Conservation (phyloP, 176 grass and related monocot species). For the Avena eriantha region DNA sequence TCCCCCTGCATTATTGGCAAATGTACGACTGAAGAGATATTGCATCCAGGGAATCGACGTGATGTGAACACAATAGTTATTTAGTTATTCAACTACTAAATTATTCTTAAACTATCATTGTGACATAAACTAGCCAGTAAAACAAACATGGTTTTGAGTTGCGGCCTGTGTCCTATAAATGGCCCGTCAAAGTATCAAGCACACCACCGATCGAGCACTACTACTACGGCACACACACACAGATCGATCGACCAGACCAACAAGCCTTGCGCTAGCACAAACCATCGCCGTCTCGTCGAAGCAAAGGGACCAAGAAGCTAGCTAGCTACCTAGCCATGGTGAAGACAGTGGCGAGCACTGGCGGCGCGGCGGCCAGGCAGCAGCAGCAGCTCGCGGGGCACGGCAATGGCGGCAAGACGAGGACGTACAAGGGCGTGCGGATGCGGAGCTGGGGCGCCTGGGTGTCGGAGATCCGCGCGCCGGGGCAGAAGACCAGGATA, state of each 20-base stretch:
- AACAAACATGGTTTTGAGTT: neutral
- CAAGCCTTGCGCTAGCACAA: neutral
- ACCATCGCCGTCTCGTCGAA: conserved; percentile 31
- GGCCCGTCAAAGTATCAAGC: conserved; percentile 39
- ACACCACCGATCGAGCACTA: conserved; percentile 3
- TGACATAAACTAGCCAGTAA: neutral
- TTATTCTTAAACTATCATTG: conserved; percentile 15
- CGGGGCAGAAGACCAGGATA: conserved; percentile 85
- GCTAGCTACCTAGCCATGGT: conserved; percentile 41
- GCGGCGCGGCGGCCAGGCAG: neutral
- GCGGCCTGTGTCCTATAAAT: conserved; percentile 57
- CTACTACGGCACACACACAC: neutral
- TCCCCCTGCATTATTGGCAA: conserved; percentile 42
- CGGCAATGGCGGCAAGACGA: conserved; percentile 21
- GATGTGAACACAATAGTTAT: conserved; percentile 47
- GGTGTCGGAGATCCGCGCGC: conserved; percentile 92
- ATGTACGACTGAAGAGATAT: conserved; percentile 38
- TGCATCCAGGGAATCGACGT: conserved; percentile 26
- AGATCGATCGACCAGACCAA: neutral
- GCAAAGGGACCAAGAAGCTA: neutral
- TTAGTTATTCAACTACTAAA: conserved; percentile 31
- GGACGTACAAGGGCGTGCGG: conserved; percentile 86
- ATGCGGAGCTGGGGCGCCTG: conserved; percentile 97
- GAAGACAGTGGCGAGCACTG: conserved; percentile 53
- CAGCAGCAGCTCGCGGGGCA: neutral